phyloP scores from a whole-genome alignment of 164 flowering plant genomes.

The Kalanchoe fedtschenkoi region DNA sequence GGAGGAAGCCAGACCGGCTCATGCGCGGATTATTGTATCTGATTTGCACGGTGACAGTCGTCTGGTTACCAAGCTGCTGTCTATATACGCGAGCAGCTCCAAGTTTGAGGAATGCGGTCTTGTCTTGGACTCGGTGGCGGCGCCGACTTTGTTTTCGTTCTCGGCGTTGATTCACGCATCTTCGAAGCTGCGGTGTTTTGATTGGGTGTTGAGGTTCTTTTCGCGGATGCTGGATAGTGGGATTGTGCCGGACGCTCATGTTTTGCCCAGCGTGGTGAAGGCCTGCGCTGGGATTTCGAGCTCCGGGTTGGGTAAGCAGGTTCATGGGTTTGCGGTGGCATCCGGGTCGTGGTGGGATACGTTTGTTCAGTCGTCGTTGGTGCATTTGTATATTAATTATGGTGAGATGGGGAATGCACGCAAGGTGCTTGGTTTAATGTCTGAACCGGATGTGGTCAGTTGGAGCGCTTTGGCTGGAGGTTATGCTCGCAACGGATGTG shows the following conservation, averaged over 20 bases:
- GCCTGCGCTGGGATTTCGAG: constrained; percentile 39
- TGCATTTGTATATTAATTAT: constrained; percentile 50
- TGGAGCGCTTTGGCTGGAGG: constrained; percentile 58
- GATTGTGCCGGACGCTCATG: constrained; percentile 28
- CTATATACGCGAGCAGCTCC: too few species aligned
- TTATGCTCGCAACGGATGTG: constrained; percentile 45
- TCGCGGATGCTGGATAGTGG: constrained; percentile 27
- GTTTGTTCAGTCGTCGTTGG: constrained; percentile 43
- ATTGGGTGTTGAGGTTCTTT: constrained; percentile 18
- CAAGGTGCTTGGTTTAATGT: constrained; percentile 45
- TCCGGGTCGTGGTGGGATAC: constrained; percentile 41
- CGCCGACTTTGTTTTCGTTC: constrained; percentile 22
- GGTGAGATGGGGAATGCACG: constrained; percentile 30
- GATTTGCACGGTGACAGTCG: too few species aligned
- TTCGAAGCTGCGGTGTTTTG: constrained; percentile 21
- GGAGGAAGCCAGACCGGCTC: too few species aligned
- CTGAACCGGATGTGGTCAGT: constrained; percentile 35
- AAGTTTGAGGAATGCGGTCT: too few species aligned
- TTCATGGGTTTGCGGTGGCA: constrained; percentile 30
- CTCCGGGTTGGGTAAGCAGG: constrained; percentile 24
- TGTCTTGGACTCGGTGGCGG: constrained; percentile 19
- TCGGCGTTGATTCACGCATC: constrained; percentile 42
- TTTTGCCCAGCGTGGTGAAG: constrained; percentile 46
- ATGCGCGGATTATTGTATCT: too few species aligned
- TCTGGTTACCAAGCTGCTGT: too few species aligned